phyloP scores from a whole-genome alignment of 148 eudicot species.

The Rhododendron mucronatum region DNA sequence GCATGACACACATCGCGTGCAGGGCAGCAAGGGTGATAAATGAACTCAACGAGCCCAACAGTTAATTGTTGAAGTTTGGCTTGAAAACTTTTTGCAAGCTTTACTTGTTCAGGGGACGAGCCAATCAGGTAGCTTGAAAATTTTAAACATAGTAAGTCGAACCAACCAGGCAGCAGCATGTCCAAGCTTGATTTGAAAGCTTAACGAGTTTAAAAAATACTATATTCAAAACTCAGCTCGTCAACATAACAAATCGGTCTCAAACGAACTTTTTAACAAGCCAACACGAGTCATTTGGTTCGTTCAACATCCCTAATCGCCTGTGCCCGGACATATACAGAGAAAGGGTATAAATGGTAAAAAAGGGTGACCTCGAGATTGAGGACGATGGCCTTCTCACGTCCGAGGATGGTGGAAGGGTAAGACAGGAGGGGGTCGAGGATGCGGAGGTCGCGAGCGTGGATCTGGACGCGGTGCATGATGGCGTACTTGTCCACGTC shows the following conservation, averaged over 20 bases:
- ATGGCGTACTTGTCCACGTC: conserved; percentile 77
- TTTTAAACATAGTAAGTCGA: too few relatives aligned
- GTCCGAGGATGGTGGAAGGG: conserved; percentile 79
- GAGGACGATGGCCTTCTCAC: conserved; percentile 77
- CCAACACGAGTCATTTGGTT: background rate
- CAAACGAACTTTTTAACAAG: too few relatives aligned
- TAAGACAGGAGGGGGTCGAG: conserved; percentile 75
- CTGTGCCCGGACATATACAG: background rate
- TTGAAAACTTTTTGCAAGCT: too few relatives aligned
- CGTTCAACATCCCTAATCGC: background rate
- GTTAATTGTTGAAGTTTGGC: background rate
- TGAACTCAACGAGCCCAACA: background rate
- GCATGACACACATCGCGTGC: background rate
- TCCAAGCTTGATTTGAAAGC: too few relatives aligned
- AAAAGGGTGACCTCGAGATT: conserved; percentile 54
- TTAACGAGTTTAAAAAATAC: too few relatives aligned
- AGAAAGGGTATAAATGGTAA: background rate
- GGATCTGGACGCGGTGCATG: conserved; percentile 81
- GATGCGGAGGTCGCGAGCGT: conserved; percentile 86
- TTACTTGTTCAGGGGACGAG: too few relatives aligned
- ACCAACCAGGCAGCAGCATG: too few relatives aligned
- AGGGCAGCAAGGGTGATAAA: background rate
- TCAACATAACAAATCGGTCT: background rate
- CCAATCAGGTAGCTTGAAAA: too few relatives aligned
- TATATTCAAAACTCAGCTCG: background rate